Percentiles rank a stretch among this genome's conserved stretches.
phyloP scores from a whole-genome alignment of 2,329 filamentous ascomycete genomes.

The Claviceps fusiformis region DNA sequence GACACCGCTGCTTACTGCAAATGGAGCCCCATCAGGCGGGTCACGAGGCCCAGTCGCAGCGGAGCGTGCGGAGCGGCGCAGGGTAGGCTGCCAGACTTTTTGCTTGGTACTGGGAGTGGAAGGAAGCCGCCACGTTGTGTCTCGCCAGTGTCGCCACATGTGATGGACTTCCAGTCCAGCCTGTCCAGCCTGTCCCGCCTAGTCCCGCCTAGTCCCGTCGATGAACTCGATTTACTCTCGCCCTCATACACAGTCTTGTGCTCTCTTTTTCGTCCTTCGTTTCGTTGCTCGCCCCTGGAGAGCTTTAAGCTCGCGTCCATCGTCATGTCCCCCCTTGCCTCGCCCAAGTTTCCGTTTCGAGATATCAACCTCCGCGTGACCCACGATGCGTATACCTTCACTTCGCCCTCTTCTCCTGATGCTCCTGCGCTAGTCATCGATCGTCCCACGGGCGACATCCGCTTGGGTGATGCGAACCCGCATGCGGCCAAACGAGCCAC shows the following conservation, averaged over 20 bases:
- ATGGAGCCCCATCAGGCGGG: no score
- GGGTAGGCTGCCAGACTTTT: not conserved
- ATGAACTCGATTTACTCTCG: not conserved
- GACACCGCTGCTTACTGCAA: not conserved
- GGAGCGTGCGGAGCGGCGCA: not conserved
- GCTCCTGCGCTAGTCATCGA: constrained; percentile 81
- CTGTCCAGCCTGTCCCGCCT: no score
- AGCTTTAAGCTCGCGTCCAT: not conserved
- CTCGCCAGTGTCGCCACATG: not conserved
- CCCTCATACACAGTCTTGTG: not conserved
- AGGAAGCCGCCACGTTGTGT: not conserved
- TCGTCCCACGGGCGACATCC: constrained; percentile 79
- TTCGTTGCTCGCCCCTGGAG: not conserved
- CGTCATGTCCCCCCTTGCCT: constrained; percentile 24
- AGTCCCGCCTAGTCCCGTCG: not conserved
- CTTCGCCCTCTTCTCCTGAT: constrained; percentile 83
- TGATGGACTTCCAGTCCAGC: not conserved
- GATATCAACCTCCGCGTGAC: constrained; percentile 96
- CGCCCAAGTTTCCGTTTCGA: constrained; percentile 55
- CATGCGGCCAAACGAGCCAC: constrained; percentile 58
- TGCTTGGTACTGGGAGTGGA: no score
- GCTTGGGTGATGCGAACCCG: constrained; percentile 67
- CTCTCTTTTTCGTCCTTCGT: not conserved
- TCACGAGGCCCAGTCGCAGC: no score
- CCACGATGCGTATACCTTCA: constrained; percentile 87